Base-by-base conservation (phyloP, 2,329 filamentous ascomycete species). In the Orbilia blumenaviensis region DNA sequence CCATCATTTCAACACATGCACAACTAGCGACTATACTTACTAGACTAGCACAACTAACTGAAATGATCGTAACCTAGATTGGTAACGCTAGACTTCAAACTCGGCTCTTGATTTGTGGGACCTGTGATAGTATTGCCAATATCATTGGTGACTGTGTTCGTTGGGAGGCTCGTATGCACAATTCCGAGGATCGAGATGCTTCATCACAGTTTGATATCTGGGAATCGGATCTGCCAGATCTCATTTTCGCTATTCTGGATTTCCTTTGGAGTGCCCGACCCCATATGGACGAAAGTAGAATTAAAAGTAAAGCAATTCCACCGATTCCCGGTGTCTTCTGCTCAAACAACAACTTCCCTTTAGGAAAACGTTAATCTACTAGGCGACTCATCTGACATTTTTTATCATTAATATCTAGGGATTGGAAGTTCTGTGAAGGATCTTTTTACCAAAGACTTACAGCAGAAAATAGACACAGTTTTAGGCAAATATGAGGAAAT, bases 341-440 rank as follows among this genome's bases (percentile, higher is more conserved):
- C 32, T 34, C 14, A 8, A 9, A 8, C 32, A 34, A 34, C 14
- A n/a, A n/a, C n/a, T n/a, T n/a, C n/a, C n/a, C n/a, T n/a, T n/a
- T n/a, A n/a, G n/a, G n/a, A n/a, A n/a, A n/a, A n/a, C n/a, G n/a
- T n/a, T n/a, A n/a, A n/a, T n/a, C n/a, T n/a, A n/a, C n/a, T n/a
- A n/a, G n/a, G n/a, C n/a, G n/a, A n/a, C n/a, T n/a, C n/a, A n/a
- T n/a, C n/a, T n/a, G n/a, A n/a, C n/a, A n/a, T n/a, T n/a, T n/a
- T n/a, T n/a, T n/a, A n/a, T n/a, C n/a, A n/a, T 34, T 8, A 34
- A 34, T 34, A 34, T 8, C n/a, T n/a, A 71, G 66, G 67, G 52
- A 72, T 72, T 29, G 67, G 67, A 36, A 72, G 36, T 29, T 58
- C 67, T 25, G 7, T 72, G 46, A 72, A 72, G 21, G 67, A 72